Evolutionary conservation across 108 stramenopile genomes (phyloP), one percentile per base, ranked within the genome.

Genomic region (Heterococcus sp.): DNA sequence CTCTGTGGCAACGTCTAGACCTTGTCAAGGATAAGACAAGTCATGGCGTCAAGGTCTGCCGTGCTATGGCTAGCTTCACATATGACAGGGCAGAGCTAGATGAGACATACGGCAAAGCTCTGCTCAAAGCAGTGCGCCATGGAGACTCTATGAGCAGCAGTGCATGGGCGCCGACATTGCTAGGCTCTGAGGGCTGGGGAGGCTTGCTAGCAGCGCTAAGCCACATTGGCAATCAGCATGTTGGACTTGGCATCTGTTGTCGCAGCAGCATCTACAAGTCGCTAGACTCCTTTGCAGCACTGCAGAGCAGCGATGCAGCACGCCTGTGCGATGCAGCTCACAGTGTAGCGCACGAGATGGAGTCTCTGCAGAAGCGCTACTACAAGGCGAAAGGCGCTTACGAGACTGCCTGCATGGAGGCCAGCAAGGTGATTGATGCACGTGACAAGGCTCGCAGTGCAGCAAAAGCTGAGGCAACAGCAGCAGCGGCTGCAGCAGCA

Each of bases 171-270:
- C 79, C 79, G 64, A 32, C 38, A 29, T 32, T 81, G 40, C 21
- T 8, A 8, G 65, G 72, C n/a, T 40, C 67, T 31, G 70, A 78
- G 8, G 79, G 79, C 0, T 81, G 79, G 79, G 46, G 29, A 32
- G 79, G 79, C 2, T 37, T 81, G 0, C 40, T 81, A 37, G 79
- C 79, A 21, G 72, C 79, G 28, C 37, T 81, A 66, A 46, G 72
- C 65, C 72, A 72, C 73, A 72, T 71, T 66, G 79, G 79, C 31
- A 81, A 81, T 30, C 79, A 81, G 72, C 79, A 81, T 39, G 72
- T 81, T 28, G 79, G 79, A 3, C 72, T 71, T 66, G 79, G 71
- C 30, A 63, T 64, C 37, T 81, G 11, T 68, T 14, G 11, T 14
- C 29, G 11, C 29, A 32, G 29, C 11, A 3, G 11, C 67, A 68